Base-by-base conservation (phyloP, 345 rosid species). In the Noccaea caerulescens region DNA sequence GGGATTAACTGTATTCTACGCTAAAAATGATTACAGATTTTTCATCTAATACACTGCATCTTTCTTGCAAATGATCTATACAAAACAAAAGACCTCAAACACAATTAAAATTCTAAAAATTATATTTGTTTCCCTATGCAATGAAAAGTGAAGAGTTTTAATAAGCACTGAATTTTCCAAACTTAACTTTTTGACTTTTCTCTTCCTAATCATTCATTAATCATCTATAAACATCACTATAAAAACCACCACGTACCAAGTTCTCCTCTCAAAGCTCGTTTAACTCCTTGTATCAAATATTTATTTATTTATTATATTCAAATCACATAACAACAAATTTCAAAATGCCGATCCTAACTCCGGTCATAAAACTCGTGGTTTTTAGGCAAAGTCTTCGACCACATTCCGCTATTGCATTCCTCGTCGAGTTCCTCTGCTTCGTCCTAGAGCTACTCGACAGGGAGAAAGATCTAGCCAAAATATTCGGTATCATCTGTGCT, bases 321-420 rank as follows among this genome's bases (percentile, higher is more conserved):
- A 63, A 52, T 52, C 11, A 52, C 7, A 20, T 3, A 43, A 27
- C 30, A n/a, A 32, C 16, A 72, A 11, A 38, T 50, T 14, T 8
- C 7, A 54, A 32, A 53, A 76, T 76, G 79, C 46, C 79, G 20
- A 69, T 63, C 8, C 33, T 62, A 55, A 55, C 75, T 38, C 79
- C 75, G 1, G 66, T 63, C 1, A 56, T 62, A 10, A 76, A 69
- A 62, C 75, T 76, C 3, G 66, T 76, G 0, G 59, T 76, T 16
- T 69, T 76, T 0, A 27, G 79, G 45, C 75, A 76, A 76, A 76
- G 71, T 69, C 52, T 76, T n/a, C 75, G 79, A 30, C 79, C 75
- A 54, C 79, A 69, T 69, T 69, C 79, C 0, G 66, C 60, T 8
- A 16, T 76, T 53, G 75, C 75, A 55, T 69, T 76, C 66, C 79